Evolutionary conservation across 163 green algal genomes (phyloP), one percentile per base, ranked within the genome.

Genomic region (Scenedesmus sp.): DNA sequence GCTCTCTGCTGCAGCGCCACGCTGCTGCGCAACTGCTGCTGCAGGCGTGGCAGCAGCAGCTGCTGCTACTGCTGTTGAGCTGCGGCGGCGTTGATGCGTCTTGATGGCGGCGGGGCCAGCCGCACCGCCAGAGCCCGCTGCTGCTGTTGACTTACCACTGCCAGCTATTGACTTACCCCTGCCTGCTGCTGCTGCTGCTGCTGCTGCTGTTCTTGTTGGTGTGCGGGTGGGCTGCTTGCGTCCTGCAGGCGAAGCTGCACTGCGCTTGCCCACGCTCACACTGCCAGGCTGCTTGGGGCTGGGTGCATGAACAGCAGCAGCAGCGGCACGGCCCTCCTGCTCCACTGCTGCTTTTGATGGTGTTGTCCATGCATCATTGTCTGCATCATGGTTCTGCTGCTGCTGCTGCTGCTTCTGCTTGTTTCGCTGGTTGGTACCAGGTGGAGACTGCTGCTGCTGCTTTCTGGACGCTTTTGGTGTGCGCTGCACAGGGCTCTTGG

Each of bases 141-240:
- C 81, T 70, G 81, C 43, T 46, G 81, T 15, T 86, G 65, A n/a
- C n/a, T 20, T 53, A n/a, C 37, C 30, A 16, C 61, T 89, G 84
- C 46, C n/a, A 33, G 83, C 61, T 68, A 61, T 2, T 89, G 46
- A 12, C 40, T 37, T 70, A 12, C 43, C 43, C 35, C n/a, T n/a
- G n/a, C 37, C 83, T 81, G 83, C 83, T 81, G 46, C 46, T 89
- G 83, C 83, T 88, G 83, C 33, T 61, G 83, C 56, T 82, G 83
- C 35, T 44, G 56, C 72, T 44, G 59, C 42, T 59, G 40, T 22
- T 20, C 35, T 6, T 16, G 44, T 44, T 35, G 83, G 61, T 56
- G 56, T 65, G 37, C 40, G 83, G 0, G 56, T 10, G n/a, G 46
- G 81, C 46, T 59, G 59, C 56, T 82, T 89, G 44, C 83, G 61